Conservation (phyloP, 495 filamentous ascomycete species). For the Trichoderma orchidacearum region DNA sequence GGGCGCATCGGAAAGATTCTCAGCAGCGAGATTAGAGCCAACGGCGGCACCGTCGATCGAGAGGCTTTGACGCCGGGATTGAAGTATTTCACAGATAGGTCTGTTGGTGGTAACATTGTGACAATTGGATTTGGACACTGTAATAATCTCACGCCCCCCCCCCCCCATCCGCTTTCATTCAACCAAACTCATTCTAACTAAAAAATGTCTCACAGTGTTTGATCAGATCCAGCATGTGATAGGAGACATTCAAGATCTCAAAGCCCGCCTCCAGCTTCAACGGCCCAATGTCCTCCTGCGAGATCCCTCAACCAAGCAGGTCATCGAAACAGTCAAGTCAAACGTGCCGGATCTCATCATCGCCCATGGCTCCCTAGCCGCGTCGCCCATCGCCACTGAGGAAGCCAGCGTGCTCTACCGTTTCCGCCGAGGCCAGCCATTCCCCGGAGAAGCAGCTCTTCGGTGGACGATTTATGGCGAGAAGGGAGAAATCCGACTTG, state of each 20-base stretch:
- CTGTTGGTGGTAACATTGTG: constrained; percentile 34
- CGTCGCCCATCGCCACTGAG: constrained; percentile 13
- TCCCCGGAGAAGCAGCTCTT: constrained; percentile 31
- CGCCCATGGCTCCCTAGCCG: constrained; percentile 27
- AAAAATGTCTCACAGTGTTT: constrained; percentile 9
- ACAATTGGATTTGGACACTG: constrained; percentile 41
- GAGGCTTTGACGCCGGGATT: constrained; percentile 15
- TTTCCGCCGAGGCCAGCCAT: constrained; percentile 34
- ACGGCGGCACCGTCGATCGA: constrained; percentile 21
- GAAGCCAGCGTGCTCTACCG: constrained; percentile 26
- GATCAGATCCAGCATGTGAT: constrained; percentile 26
- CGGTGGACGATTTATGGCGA: constrained; percentile 42
- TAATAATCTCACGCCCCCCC: too few relatives aligned
- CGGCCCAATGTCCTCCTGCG: constrained; percentile 23
- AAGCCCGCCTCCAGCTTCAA: constrained; percentile 31
- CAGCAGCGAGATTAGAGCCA: constrained; percentile 32
- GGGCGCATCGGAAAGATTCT: constrained; percentile 41
- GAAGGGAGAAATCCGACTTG: constrained; percentile 40
- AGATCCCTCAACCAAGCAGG: constrained; percentile 9
- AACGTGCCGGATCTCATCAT: constrained; percentile 34
- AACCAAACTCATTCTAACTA: not conserved
- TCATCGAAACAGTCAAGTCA: constrained; percentile 14
- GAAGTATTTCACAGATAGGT: constrained; percentile 28
- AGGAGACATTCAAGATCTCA: constrained; percentile 26
- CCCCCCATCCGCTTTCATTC: too few relatives aligned